Evolutionary conservation across 1,284 basidiomycete genomes (phyloP).

Genomic region (Leccinum pachyderme): DNA sequence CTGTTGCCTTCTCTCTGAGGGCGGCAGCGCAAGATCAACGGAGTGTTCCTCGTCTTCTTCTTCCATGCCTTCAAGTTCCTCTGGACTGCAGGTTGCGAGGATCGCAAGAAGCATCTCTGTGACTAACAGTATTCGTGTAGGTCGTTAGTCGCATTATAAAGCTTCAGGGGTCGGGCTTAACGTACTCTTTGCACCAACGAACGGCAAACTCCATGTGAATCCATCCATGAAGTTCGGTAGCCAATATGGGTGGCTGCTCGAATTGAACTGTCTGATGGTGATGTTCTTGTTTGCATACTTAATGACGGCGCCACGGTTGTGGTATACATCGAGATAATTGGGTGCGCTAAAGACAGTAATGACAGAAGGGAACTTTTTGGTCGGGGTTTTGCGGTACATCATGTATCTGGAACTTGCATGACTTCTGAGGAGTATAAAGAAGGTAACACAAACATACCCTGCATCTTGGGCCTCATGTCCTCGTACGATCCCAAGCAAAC

Average conservation of each 20-base stretch:
- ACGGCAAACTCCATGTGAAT: conserved; percentile 98
- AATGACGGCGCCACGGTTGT: conserved; percentile 89
- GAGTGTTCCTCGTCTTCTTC: conserved; percentile 36
- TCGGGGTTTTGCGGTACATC: conserved; percentile 40
- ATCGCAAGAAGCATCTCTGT: conserved; percentile 98
- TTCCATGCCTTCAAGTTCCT: conserved; percentile 80
- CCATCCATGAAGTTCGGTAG: conserved; percentile 99
- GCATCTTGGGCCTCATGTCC: conserved; percentile 98
- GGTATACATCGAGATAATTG: conserved; percentile 86
- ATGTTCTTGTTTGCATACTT: conserved; percentile 99
- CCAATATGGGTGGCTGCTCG: conserved; percentile 87
- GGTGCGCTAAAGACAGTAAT: conserved; percentile 89
- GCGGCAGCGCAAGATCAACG: conserved; percentile 36
- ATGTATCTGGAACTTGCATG: conserved; percentile 59
- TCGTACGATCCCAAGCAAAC: conserved; percentile 89
- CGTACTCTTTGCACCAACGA: conserved; percentile 96
- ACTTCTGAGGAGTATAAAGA: conserved; percentile 11
- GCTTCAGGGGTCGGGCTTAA: conserved; percentile 10
- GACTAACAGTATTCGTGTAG: conserved; percentile 46
- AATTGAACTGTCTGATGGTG: conserved; percentile 97
- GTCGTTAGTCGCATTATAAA: neutral
- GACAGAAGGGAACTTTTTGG: conserved; percentile 67
- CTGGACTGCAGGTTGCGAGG: conserved; percentile 89
- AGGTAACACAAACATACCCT: conserved; percentile 51
- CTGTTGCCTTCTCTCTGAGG: conserved; percentile 61